phyloP scores from a whole-genome alignment of 306 rosid species.

The Glycine latifolia region DNA sequence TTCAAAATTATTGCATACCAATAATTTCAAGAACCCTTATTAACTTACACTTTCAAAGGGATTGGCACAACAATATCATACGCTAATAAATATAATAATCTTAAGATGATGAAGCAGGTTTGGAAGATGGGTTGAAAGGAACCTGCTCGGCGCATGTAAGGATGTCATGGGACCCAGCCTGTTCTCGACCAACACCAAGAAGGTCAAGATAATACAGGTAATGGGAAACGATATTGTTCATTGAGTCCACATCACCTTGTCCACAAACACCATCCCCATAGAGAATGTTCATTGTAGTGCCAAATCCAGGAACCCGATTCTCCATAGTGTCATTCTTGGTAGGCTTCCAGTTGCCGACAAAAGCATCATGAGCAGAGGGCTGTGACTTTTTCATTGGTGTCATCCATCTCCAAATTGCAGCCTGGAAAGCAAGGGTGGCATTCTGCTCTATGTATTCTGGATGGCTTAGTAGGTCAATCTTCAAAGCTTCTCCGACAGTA shows the following conservation, averaged over 20 bases:
- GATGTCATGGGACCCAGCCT: conserved; percentile 69
- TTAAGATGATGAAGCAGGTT: conserved; percentile 64
- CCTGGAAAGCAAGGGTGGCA: conserved; percentile 92
- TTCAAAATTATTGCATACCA: conserved; percentile 53
- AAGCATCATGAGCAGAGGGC: conserved; percentile 86
- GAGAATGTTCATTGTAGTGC: conserved; percentile 90
- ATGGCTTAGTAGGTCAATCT: conserved; percentile 73
- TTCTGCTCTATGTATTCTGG: conserved; percentile 97
- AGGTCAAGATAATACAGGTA: conserved; percentile 81
- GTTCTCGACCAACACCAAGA: conserved; percentile 76
- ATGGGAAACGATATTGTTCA: conserved; percentile 86
- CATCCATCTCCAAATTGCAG: conserved; percentile 95
- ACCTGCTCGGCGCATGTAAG: conserved; percentile 82
- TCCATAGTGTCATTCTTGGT: conserved; percentile 82
- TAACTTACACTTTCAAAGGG: conserved; percentile 46
- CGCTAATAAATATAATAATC: conserved; percentile 42
- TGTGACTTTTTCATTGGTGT: conserved; percentile 74
- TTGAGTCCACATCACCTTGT: conserved; percentile 79
- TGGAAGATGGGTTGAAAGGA: conserved; percentile 72
- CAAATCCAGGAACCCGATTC: conserved; percentile 86
- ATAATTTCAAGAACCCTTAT: conserved; percentile 59
- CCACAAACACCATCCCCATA: conserved; percentile 84
- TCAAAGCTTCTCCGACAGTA: conserved; percentile 72
- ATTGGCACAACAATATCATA: conserved; percentile 49
- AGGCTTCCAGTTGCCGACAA: conserved; percentile 96